Evolutionary conservation across 176 grass and related monocot species (phyloP).

Genomic region (Bonia amplexicaulis): DNA sequence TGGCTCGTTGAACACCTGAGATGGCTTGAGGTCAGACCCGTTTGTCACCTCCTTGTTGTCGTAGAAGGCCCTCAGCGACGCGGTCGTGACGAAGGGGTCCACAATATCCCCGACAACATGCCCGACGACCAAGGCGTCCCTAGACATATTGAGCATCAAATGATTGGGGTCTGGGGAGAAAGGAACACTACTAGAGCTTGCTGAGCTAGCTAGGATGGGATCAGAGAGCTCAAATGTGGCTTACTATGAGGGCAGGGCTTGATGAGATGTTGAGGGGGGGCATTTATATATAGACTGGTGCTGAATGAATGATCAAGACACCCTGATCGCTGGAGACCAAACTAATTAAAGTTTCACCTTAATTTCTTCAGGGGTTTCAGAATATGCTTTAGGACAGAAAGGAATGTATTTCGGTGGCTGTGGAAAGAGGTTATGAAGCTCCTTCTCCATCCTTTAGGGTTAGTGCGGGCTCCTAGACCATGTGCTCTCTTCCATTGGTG

Average conservation of each 20-base stretch:
- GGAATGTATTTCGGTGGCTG: constrained; percentile 29
- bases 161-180: not conserved
- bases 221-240: constrained; percentile 32
- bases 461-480: constrained; percentile 19
- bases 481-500: constrained; percentile 30
- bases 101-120: constrained; percentile 82
- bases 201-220: constrained; percentile 10
- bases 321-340: not conserved
- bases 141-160: constrained; percentile 52
- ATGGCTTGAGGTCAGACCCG: constrained; percentile 82
- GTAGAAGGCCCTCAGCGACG: constrained; percentile 59
- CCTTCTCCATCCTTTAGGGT: constrained; percentile 32
- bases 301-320: constrained; percentile 19
- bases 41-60: constrained; percentile 77
- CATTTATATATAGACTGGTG: constrained; percentile 61
- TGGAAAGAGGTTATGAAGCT: constrained; percentile 33
- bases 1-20: constrained; percentile 61
- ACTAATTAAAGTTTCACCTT: constrained; percentile 14
- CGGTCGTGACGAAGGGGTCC: constrained; percentile 54
- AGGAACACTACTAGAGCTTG: not conserved
- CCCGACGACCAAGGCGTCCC: constrained; percentile 76
- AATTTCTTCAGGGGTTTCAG: constrained; percentile 26
- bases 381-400: constrained; percentile 40
- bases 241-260: not conserved
- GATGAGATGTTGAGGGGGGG: constrained; percentile 9